Base-by-base conservation (phyloP, 495 filamentous ascomycete species). In the Neurospora sp. region DNA sequence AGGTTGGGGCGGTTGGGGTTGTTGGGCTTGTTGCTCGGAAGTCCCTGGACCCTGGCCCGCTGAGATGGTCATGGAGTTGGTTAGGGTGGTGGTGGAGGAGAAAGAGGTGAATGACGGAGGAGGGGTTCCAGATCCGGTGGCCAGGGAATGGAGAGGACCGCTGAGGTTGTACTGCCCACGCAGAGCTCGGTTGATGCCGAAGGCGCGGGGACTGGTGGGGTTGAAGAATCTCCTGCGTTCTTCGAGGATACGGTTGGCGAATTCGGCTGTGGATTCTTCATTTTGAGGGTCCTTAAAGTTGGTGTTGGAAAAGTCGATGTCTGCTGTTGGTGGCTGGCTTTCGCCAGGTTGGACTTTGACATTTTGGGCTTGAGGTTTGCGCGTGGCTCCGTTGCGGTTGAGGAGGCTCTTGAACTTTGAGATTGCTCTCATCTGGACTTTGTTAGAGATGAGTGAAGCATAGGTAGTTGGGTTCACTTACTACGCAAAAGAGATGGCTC, bases 371-470 rank as follows among this genome's bases (percentile, higher is more conserved):
- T 10, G 28, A 9, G 28, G 4, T 34, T 66, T 87, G 86, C 38
- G 74, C 39, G 36, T 5, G 70, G 40, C 69, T 10, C 24, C 66
- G n/a, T 74, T 73, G 11, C 48, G 74, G 21, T 70, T 74, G n/a
- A 84, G 77, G 71, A 86, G 81, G 39, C 77, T 71, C 71, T 97
- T 97, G 82, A 98, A 97, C 71, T 91, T 92, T 71, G 89, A 89
- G 40, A 96, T 95, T 10, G 95, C 96, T 90, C 91, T 96, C 86
- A 99, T 92, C 93, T 97, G 77, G 19, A 19, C 19, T 40, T 76
- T 45, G 80, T 78, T 72, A 74, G 71, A 69, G 15, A 19, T 11
- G 10, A 21, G 21, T 17, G 17, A 21, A n/a, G 9, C 15, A 9
- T 54, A 31, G 24, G 40, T 24, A 28, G 42, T 36, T 34, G 2